phyloP scores from a whole-genome alignment of 1,139 yeast species.

The Pichia sp. region DNA sequence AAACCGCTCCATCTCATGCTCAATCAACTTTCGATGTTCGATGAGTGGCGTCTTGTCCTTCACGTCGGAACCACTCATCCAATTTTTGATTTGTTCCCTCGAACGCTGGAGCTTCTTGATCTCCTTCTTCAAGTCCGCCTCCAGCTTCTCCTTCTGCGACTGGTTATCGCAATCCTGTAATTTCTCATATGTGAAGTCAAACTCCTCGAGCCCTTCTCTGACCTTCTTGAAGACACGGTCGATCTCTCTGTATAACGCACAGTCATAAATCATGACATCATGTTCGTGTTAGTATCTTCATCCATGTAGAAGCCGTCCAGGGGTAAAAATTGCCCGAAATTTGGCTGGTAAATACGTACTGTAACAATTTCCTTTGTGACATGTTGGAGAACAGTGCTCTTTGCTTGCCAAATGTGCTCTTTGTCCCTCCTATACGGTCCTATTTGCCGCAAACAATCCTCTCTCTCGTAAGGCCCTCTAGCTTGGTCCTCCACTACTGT shows the following conservation, averaged over 20 bases:
- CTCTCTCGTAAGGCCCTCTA: neutral
- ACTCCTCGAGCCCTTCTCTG: constrained; percentile 83
- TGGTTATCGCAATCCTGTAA: constrained; percentile 75
- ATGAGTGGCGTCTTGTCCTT: constrained; percentile 78
- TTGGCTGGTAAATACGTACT: constrained; percentile 34
- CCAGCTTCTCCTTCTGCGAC: constrained; percentile 91
- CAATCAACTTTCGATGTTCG: constrained; percentile 81
- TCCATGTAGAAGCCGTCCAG: too few relatives aligned
- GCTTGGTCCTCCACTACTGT: neutral
- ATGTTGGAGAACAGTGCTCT: constrained; percentile 28
- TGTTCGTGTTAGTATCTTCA: constrained; percentile 4
- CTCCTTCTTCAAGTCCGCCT: constrained; percentile 89
- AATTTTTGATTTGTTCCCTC: constrained; percentile 92
- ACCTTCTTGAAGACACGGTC: constrained; percentile 95
- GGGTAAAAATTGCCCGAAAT: too few relatives aligned
- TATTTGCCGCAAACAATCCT: neutral
- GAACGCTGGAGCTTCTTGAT: constrained; percentile 91
- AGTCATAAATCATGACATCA: neutral
- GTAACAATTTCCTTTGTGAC: constrained; percentile 67
- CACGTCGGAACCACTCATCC: constrained; percentile 90
- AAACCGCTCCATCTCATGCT: constrained; percentile 93
- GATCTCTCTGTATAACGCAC: constrained; percentile 52
- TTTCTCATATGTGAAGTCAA: constrained; percentile 85
- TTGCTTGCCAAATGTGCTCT: neutral
- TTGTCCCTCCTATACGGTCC: neutral